phyloP scores from a whole-genome alignment of 2,329 filamentous ascomycete species.

The Neonectria coccinea region DNA sequence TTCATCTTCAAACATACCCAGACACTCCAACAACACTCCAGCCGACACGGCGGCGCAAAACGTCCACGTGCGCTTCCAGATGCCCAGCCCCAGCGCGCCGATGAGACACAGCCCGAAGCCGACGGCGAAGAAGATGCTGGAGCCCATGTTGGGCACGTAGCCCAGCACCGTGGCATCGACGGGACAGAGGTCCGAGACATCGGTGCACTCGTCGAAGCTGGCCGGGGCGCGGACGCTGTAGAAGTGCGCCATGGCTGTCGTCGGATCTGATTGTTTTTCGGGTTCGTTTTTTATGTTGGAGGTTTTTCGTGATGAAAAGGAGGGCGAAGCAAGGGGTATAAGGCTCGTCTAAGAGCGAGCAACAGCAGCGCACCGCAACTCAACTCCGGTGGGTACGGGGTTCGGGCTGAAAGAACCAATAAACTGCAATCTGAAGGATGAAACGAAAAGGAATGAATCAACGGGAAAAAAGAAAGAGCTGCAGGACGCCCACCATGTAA shows the following conservation, averaged over 20 bases:
- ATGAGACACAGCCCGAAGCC: conserved; percentile 61
- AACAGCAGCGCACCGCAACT: not conserved
- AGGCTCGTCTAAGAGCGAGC: not conserved
- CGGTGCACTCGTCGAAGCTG: conserved; percentile 46
- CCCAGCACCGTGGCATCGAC: conserved; percentile 65
- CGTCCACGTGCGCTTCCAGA: conserved; percentile 66
- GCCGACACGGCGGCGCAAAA: conserved; percentile 62
- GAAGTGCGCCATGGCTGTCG: conserved; percentile 26
- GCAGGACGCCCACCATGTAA: not conserved
- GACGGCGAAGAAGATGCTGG: conserved; percentile 66
- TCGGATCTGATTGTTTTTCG: too few relatives aligned
- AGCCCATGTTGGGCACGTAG: conserved; percentile 67
- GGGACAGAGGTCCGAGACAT: conserved; percentile 59
- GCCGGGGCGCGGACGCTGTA: conserved; percentile 32
- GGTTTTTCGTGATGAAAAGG: not conserved
- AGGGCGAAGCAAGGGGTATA: not conserved
- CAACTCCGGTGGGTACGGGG: not conserved
- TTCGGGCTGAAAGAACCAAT: not conserved
- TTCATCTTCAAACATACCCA: conserved; percentile 52
- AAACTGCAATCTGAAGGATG: not conserved
- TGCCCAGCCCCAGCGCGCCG: conserved; percentile 56
- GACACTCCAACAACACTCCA: conserved; percentile 64
- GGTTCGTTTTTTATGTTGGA: too few relatives aligned
- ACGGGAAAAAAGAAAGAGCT: not conserved
- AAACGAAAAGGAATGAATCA: not conserved